Conservation (phyloP, 345 rosid species). For the Conringia planisiliqua region DNA sequence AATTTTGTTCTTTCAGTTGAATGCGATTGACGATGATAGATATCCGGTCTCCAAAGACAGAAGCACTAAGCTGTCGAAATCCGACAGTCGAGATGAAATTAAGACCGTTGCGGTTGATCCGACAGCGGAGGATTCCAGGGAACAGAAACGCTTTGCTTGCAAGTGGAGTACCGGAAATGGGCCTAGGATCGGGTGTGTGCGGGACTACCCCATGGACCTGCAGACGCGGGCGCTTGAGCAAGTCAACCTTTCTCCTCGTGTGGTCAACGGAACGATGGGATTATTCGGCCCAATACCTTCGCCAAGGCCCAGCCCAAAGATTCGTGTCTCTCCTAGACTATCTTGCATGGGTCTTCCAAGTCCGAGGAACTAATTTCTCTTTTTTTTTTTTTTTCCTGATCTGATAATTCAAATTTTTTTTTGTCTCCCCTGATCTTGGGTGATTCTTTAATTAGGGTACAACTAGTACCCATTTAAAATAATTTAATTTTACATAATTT, state of each 20-base stretch:
- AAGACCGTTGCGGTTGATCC: constrained; percentile 10
- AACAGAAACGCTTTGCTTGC: constrained; percentile 44
- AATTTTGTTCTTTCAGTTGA: constrained; percentile 43
- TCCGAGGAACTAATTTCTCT: constrained; percentile 38
- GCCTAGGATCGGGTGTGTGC: constrained; percentile 84
- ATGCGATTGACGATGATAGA: constrained; percentile 65
- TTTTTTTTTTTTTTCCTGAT: background rate
- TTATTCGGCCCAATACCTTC: constrained; percentile 82
- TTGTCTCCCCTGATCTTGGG: background rate
- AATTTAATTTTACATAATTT: background rate
- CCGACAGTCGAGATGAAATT: constrained; percentile 13
- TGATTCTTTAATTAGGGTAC: constrained; percentile 12
- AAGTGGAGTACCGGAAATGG: constrained; percentile 78
- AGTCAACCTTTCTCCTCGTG: constrained; percentile 77
- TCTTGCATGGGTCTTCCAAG: constrained; percentile 80
- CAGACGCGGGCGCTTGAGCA: constrained; percentile 78
- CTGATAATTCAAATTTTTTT: background rate
- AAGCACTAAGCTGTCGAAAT: constrained; percentile 20
- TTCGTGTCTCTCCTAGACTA: constrained; percentile 72
- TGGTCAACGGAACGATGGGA: constrained; percentile 30
- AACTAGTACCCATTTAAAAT: constrained; percentile 1
- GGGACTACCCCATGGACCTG: constrained; percentile 69
- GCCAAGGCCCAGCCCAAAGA: constrained; percentile 74
- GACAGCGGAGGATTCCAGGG: background rate
- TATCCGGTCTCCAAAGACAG: constrained; percentile 6